Evolutionary conservation across 768 basidiomycete genomes (phyloP), one percentile per base, ranked within the genome.

Genomic region (Candolleomyces aberdarensis): DNA sequence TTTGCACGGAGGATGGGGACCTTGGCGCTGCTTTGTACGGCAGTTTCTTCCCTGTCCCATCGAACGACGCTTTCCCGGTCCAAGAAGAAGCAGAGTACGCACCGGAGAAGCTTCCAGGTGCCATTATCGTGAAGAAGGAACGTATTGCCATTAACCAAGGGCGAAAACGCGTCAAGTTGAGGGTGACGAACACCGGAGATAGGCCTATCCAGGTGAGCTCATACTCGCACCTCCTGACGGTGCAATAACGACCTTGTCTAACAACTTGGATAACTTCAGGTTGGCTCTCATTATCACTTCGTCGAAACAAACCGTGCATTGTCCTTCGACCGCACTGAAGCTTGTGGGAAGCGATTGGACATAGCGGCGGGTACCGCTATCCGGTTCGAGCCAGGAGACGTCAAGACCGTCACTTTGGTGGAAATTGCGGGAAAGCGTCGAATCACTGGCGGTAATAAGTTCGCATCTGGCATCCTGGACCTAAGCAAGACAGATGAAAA

Each of bases 221-320:
- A 11, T 36, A 36, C 36, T 7, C 6, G 36, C 36, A 8, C 5
- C 6, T 11, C 11, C 36, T 36, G 36, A 36, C 11, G 36, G 6
- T 36, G 36, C 36, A 36, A 36, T 36, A 36, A 36, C 36, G 26
- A 26, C 26, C 26, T 26, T 26, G 26, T 26, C 26, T 26, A 3
- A 26, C 11, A 5, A 36, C 36, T 36, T 36, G 36, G 36, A 36
- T 36, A 11, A 36, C 6, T 11, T 8, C 36, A 36, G 40, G 83
- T 97, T 59, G 96, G 96, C 3, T 96, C 94, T 0, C 95, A 98
- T 70, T 98, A 96, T 74, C 92, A 89, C 62, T 97, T 99, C 74
- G 81, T 91, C 63, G 96, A 98, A 76, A 90, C 91, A 2, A 99
- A 98, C 75, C 73, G 83, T 4, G 77, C 81, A 0, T 82, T 98